Percentiles rank a stretch among this genome's conserved stretches.
Conservation (phyloP, 257 asterid species). For the Nicotiana obtusifolia region DNA sequence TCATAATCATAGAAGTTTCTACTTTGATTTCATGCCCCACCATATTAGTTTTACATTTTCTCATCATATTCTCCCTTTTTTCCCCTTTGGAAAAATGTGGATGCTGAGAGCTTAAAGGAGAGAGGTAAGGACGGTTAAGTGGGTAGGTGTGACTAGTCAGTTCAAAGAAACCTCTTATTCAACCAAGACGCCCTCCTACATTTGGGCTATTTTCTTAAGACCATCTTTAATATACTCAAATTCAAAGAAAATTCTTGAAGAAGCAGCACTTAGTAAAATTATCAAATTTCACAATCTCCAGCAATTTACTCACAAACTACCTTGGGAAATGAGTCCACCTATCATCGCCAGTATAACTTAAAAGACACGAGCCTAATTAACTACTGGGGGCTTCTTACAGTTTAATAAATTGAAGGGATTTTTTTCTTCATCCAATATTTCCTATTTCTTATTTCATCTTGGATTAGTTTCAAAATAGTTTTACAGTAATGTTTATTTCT, state of each 20-base stretch:
- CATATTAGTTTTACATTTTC: not conserved
- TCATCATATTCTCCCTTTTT: not conserved
- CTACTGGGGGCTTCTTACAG: not conserved
- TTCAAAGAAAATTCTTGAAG: not conserved
- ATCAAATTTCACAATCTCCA: not conserved
- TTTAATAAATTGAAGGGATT: not conserved
- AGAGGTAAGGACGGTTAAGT: slow-evolving; percentile 33
- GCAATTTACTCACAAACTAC: no score
- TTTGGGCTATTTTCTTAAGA: not conserved
- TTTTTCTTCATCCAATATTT: not conserved
- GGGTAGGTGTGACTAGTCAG: slow-evolving; percentile 26
- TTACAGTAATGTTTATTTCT: not conserved
- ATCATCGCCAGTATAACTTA: no score
- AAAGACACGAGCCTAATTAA: not conserved
- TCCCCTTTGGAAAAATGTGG: not conserved
- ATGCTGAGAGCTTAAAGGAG: not conserved
- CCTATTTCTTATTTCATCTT: not conserved
- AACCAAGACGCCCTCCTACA: no score
- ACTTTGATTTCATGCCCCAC: not conserved
- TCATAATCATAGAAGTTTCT: not conserved
- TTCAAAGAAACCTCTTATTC: slow-evolving; percentile 3
- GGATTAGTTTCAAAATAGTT: not conserved
- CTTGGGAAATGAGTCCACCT: no score
- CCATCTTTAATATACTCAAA: no score
- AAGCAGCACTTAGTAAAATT: not conserved